These are phyloP conservation scores for Craterostigma plantagineum DNA, from an alignment of 257 asterid genomes.

Conservation along the genomic window DNA sequence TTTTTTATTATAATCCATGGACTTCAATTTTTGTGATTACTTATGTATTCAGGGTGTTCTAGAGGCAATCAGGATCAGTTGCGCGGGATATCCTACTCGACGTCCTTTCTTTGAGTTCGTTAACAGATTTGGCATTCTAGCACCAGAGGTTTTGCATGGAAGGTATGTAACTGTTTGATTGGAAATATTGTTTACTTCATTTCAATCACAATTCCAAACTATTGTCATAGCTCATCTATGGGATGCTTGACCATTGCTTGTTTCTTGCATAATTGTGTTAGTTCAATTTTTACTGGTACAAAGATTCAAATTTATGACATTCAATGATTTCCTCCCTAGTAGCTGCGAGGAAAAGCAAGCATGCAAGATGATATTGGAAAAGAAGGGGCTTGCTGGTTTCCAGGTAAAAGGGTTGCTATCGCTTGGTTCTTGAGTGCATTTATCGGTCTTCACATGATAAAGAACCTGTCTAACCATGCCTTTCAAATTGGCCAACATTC, in stretches of 20 bases:
- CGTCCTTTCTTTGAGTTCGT: constrained; percentile 88
- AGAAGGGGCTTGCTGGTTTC: constrained; percentile 69
- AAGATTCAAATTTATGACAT: constrained; percentile 12
- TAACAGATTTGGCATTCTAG: constrained; percentile 91
- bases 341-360: constrained; percentile 80
- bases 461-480: too few species aligned
- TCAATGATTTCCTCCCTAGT: constrained; percentile 17
- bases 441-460: too few species aligned
- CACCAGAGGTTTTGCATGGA: constrained; percentile 72
- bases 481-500: too few species aligned
- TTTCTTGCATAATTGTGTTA: background rate
- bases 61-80: constrained; percentile 95
- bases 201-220: constrained; percentile 5
- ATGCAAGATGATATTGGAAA: constrained; percentile 74
- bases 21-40: constrained; percentile 8
- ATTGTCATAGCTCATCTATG: constrained; percentile 6
- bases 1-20: constrained; percentile 9
- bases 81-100: constrained; percentile 98
- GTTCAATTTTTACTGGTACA: background rate
- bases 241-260: background rate
- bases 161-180: constrained; percentile 28
- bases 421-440: too few species aligned
- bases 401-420: constrained; percentile 34
- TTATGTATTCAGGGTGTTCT: constrained; percentile 67
- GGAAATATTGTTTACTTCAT: constrained; percentile 9